Conservation (phyloP, 1,139 yeast species). For the Suhomyces panamericanus region DNA sequence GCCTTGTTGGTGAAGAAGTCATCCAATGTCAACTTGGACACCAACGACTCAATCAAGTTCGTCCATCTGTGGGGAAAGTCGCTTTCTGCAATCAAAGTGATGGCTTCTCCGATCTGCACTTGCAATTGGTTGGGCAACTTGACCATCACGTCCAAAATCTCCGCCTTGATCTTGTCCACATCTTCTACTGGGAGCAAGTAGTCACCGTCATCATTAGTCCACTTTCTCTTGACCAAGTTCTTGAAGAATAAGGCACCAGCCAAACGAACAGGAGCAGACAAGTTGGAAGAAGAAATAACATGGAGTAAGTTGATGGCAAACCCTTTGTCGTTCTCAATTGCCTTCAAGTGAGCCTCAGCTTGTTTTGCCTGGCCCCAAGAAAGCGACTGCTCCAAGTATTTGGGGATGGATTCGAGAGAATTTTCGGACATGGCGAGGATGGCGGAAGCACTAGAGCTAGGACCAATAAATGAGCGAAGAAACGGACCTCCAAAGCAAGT, state of each 20-base stretch:
- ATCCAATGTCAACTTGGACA: constrained; percentile 57
- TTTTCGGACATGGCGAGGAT: constrained; percentile 32
- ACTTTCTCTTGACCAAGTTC: constrained; percentile 76
- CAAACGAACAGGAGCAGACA: constrained; percentile 61
- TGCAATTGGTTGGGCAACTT: constrained; percentile 73
- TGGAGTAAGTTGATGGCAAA: constrained; percentile 76
- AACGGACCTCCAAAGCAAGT: not conserved
- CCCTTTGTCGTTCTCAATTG: constrained; percentile 65
- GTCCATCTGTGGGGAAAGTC: constrained; percentile 95
- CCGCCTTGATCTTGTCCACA: constrained; percentile 66
- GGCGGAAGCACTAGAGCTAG: not conserved
- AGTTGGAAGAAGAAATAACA: constrained; percentile 65
- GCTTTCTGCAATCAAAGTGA: constrained; percentile 88
- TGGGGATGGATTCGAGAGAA: constrained; percentile 44
- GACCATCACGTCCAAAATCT: constrained; percentile 83
- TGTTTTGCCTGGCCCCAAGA: constrained; percentile 54
- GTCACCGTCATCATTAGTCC: constrained; percentile 89
- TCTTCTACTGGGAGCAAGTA: constrained; percentile 64
- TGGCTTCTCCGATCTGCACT: constrained; percentile 90
- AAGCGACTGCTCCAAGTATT: constrained; percentile 50
- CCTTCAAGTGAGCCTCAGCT: constrained; percentile 59
- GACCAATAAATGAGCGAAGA: not conserved
- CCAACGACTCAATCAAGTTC: constrained; percentile 72
- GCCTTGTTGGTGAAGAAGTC: constrained; percentile 82
- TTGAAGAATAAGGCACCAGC: constrained; percentile 93